Percentiles rank a stretch among this genome's conserved stretches.
phyloP scores from a whole-genome alignment of 495 filamentous ascomycete species.

The Penicillium tannophilum region DNA sequence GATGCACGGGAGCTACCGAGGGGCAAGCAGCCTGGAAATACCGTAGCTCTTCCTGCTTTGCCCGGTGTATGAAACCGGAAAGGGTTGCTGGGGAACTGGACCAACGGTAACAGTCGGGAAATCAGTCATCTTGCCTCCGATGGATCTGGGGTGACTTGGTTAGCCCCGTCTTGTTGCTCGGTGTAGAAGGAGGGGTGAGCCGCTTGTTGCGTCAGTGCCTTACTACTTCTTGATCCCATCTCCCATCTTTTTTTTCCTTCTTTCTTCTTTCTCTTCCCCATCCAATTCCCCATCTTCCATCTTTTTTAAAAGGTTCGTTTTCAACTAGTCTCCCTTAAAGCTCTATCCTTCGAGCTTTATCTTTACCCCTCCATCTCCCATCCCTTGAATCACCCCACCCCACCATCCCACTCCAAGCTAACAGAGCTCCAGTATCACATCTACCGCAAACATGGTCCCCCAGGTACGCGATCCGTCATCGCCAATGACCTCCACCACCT shows the following conservation, averaged over 20 bases:
- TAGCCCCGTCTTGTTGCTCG: conserved; percentile 35
- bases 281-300: conserved; percentile 18
- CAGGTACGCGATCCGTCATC: conserved; percentile 32
- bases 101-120: conserved; percentile 42
- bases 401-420: conserved; percentile 7
- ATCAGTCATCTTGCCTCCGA: conserved; percentile 17
- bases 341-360: neutral
- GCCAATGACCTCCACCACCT: neutral
- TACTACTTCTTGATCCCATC: conserved; percentile 21
- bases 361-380: conserved; percentile 9
- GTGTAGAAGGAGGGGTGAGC: conserved; percentile 38
- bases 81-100: conserved; percentile 35
- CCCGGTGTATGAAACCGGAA: conserved; percentile 57
- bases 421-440: conserved; percentile 17
- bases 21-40: conserved; percentile 34
- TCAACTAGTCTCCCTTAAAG: neutral
- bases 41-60: conserved; percentile 52
- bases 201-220: conserved; percentile 47
- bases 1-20: conserved; percentile 39
- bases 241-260: conserved; percentile 16
- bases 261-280: conserved; percentile 22
- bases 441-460: conserved; percentile 45
- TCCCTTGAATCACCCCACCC: conserved; percentile 2
- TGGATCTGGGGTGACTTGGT: conserved; percentile 15
- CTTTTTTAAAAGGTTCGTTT: conserved; percentile 12